These are phyloP conservation scores for Sonneratia alba DNA, from an alignment of 345 rosid genomes.

Conservation along the genomic window DNA sequence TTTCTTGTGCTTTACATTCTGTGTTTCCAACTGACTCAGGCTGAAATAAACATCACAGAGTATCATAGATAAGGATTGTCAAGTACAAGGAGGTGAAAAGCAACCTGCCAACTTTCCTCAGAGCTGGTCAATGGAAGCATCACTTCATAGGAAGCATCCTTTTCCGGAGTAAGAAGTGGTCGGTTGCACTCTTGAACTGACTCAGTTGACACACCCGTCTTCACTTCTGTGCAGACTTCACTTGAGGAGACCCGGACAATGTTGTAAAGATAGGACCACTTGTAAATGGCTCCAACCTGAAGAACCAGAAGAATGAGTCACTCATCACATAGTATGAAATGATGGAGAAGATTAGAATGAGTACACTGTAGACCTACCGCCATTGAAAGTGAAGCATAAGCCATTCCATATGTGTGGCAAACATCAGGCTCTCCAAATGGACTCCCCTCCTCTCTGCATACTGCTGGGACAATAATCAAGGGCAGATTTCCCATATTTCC, in stretches of 20 bases:
- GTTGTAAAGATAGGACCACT: conserved; percentile 45
- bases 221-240: conserved; percentile 2
- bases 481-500: conserved; percentile 47
- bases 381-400: conserved; percentile 44
- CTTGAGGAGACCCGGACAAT: conserved; percentile 24
- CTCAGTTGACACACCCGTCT: neutral
- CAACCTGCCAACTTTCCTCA: conserved; percentile 8
- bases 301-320: neutral
- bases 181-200: conserved; percentile 9
- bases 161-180: conserved; percentile 13
- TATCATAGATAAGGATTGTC: neutral
- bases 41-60: no score
- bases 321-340: neutral
- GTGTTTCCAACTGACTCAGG: no score
- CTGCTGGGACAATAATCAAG: conserved; percentile 39
- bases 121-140: conserved; percentile 4
- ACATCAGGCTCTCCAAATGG: conserved; percentile 38
- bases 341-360: neutral
- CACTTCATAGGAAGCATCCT: conserved; percentile 3
- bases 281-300: conserved; percentile 36
- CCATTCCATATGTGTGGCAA: conserved; percentile 27
- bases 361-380: conserved; percentile 25
- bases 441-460: conserved; percentile 36
- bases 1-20: neutral
- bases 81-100: neutral